Conservation (phyloP, 805 yeast genomes). For the Diddensiella caesifluorescens region DNA sequence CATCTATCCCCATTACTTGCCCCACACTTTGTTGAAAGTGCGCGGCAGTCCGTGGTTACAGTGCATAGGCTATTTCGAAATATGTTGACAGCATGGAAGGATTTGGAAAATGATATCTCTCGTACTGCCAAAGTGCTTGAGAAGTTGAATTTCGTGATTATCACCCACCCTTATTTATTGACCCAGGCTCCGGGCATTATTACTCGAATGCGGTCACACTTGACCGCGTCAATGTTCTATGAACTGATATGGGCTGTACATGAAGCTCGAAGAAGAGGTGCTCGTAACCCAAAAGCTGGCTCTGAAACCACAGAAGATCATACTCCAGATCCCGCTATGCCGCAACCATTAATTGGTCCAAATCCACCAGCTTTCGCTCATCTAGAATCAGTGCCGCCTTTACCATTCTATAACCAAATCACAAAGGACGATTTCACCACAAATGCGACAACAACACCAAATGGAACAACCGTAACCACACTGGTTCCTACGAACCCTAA, state of each 20-base stretch:
- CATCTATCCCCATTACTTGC: constrained; percentile 71
- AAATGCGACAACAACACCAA: constrained; percentile 79
- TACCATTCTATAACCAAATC: constrained; percentile 87
- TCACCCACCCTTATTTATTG: constrained; percentile 81
- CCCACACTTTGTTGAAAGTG: constrained; percentile 73
- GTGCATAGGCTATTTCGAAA: constrained; percentile 84
- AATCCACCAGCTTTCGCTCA: constrained; percentile 22
- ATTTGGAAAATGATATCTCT: constrained; percentile 82
- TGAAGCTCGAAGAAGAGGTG: constrained; percentile 73
- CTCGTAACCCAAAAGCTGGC: constrained; percentile 14
- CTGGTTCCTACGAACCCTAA: constrained; percentile 56
- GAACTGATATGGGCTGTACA: constrained; percentile 93
- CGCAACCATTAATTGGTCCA: constrained; percentile 23
- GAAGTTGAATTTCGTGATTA: constrained; percentile 77
- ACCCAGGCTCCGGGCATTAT: constrained; percentile 69
- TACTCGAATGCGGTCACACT: constrained; percentile 83
- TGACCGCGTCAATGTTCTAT: constrained; percentile 85
- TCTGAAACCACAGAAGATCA: constrained; percentile 7
- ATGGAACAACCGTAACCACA: constrained; percentile 87
- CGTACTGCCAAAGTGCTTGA: constrained; percentile 89
- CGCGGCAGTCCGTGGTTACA: constrained; percentile 89
- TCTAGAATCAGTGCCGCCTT: constrained; percentile 51
- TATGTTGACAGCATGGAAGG: constrained; percentile 86
- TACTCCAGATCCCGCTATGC: constrained; percentile 19
- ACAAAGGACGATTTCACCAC: constrained; percentile 85